A percentile compares a stretch with the other conserved stretches of the same genome.
These are phyloP conservation scores for Pisolithus orientalis DNA, from an alignment of 768 basidiomycete species.

Conservation along the genomic window DNA sequence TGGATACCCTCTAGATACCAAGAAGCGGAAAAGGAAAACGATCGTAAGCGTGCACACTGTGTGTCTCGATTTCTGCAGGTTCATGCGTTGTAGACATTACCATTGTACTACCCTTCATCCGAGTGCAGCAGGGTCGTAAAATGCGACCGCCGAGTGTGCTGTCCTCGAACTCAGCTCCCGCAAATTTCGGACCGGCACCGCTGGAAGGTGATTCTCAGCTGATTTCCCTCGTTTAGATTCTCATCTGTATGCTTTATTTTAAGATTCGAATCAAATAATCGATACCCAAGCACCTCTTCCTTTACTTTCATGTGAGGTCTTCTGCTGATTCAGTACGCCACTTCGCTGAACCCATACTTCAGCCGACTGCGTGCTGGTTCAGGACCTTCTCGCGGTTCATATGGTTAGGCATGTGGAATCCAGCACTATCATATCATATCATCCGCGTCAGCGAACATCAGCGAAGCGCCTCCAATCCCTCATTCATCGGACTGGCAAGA, in stretches of 20 bases:
- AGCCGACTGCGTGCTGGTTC: conserved; percentile 20
- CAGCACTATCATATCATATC: conserved; percentile 25
- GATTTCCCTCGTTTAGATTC: background rate
- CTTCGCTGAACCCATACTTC: background rate
- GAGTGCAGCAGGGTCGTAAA: conserved; percentile 26
- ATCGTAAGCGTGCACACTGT: conserved; percentile 43
- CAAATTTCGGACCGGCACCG: background rate
- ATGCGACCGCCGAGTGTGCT: background rate
- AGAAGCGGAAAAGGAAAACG: conserved; percentile 40
- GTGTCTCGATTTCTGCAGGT: background rate
- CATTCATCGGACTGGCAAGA: conserved; percentile 23
- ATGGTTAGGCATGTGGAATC: conserved; percentile 33
- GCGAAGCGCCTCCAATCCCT: conserved; percentile 23
- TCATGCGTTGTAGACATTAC: conserved; percentile 41
- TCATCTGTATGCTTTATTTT: background rate
- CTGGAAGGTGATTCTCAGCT: conserved; percentile 5
- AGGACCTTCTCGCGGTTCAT: conserved; percentile 50
- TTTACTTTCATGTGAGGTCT: conserved; percentile 27
- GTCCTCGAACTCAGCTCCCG: background rate
- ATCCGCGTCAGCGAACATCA: conserved; percentile 15
- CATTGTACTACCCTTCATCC: conserved; percentile 47
- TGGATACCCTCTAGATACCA: conserved; percentile 67
- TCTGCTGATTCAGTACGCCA: background rate
- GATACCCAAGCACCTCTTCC: conserved; percentile 47
- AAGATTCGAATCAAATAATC: conserved; percentile 29